Conservation (phyloP, 345 rosid species). For the Salix purpurea region DNA sequence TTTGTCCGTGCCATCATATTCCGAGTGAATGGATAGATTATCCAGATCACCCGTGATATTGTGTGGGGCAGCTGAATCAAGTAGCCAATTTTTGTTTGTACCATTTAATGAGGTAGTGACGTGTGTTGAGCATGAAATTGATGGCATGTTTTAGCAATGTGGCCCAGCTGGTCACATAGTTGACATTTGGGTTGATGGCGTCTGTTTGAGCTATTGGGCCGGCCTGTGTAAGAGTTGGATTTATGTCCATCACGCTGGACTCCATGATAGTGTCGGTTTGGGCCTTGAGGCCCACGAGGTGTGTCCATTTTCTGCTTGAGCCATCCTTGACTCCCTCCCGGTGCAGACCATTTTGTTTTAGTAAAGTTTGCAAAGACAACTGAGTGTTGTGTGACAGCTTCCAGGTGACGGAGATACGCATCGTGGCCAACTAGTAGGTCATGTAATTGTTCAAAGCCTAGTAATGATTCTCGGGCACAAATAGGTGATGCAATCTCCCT, state of each 20-base stretch:
- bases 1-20: too few relatives aligned
- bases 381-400: rapidly evolving
- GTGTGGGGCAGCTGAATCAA: rapidly evolving
- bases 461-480: rapidly evolving
- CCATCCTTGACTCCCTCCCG: too few relatives aligned
- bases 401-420: not conserved
- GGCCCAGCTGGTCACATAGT: too few relatives aligned
- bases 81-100: not conserved
- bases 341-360: too few relatives aligned
- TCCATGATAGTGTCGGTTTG: too few relatives aligned
- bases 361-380: not conserved
- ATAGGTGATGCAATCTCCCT: too few relatives aligned
- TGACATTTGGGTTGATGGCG: not conserved
- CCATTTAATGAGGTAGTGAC: too few relatives aligned
- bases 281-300: too few relatives aligned
- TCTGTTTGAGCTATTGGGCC: rapidly evolving
- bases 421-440: not conserved
- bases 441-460: not conserved
- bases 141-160: too few relatives aligned
- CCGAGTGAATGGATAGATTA: too few relatives aligned
- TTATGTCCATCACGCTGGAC: not conserved
- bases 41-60: too few relatives aligned
- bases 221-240: not conserved
- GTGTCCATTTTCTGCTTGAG: too few relatives aligned
- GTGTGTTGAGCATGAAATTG: not conserved